These are phyloP conservation scores for Colletotrichum navitas DNA, from an alignment of 2,329 filamentous ascomycete genomes.

Conservation along the genomic window DNA sequence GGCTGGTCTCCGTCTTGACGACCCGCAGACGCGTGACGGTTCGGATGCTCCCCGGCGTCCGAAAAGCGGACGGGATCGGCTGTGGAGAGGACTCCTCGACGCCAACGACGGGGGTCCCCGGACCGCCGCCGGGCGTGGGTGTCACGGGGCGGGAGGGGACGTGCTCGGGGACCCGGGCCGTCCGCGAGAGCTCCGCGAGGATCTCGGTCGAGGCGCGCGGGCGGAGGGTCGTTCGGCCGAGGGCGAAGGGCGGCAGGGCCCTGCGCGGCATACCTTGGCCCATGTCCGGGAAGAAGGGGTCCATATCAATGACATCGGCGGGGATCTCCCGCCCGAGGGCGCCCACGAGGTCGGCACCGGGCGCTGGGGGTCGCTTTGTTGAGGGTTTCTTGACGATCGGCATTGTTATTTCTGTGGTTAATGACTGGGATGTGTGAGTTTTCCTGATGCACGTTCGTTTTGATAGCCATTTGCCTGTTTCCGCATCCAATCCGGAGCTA, in stretches of 20 bases:
- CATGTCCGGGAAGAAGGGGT: slow-evolving; percentile 3
- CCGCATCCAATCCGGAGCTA: not conserved
- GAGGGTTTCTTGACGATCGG: not conserved
- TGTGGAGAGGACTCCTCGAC: not conserved
- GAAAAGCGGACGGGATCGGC: not conserved
- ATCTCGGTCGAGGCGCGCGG: slow-evolving; percentile 9
- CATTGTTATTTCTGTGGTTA: not conserved
- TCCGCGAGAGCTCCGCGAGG: slow-evolving; percentile 1
- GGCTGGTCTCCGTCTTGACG: not conserved
- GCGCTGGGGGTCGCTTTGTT: not conserved
- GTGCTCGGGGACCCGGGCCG: not conserved
- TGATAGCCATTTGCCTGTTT: not conserved
- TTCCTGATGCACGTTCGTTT: not conserved
- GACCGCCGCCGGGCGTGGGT: not conserved
- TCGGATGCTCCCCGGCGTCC: not conserved
- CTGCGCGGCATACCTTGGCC: slow-evolving; percentile 11
- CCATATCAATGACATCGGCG: not conserved
- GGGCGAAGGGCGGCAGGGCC: slow-evolving; percentile 9
- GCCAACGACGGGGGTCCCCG: not conserved
- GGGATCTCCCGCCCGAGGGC: not conserved
- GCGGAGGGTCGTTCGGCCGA: not conserved
- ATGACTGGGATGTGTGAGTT: not conserved
- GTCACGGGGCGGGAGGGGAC: not conserved
- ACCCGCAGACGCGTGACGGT: not conserved
- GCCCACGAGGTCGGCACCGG: not conserved